phyloP scores from a whole-genome alignment of 768 basidiomycete genomes.

The Phylloporus sp. region DNA sequence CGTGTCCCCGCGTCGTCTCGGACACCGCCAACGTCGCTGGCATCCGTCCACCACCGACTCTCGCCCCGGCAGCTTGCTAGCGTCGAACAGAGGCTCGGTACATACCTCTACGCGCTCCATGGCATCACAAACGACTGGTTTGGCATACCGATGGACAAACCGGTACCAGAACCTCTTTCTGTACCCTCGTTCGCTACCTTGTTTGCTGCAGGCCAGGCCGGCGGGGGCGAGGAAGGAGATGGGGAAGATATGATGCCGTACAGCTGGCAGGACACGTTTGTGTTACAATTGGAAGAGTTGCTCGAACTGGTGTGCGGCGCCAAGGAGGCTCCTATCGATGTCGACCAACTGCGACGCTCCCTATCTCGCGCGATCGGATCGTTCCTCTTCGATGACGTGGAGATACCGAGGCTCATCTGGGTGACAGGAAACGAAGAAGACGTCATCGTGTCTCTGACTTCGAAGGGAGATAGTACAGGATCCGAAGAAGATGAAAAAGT shows the following conservation, averaged over 20 bases:
- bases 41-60: slow-evolving; percentile 34
- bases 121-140: slow-evolving; percentile 75
- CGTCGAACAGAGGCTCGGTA: slow-evolving; percentile 59
- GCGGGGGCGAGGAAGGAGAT: slow-evolving; percentile 5
- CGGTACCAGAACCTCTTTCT: slow-evolving; percentile 30
- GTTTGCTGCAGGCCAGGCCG: background rate
- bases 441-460: slow-evolving; percentile 44
- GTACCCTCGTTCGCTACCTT: slow-evolving; percentile 14
- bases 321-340: slow-evolving; percentile 21
- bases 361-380: slow-evolving; percentile 69
- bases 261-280: slow-evolving; percentile 77
- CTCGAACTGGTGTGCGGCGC: slow-evolving; percentile 39
- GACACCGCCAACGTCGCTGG: slow-evolving; percentile 29
- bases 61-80: slow-evolving; percentile 37
- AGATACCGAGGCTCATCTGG: slow-evolving; percentile 64
- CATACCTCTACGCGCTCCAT: slow-evolving; percentile 59
- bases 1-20: slow-evolving; percentile 33
- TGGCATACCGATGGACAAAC: slow-evolving; percentile 42
- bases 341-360: slow-evolving; percentile 41
- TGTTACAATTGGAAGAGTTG: slow-evolving; percentile 49
- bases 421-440: slow-evolving; percentile 57
- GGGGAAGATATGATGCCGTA: slow-evolving; percentile 35
- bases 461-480: slow-evolving; percentile 2
- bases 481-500: slow-evolving; percentile 17
- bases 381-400: slow-evolving; percentile 74